Base-by-base conservation (phyloP, 108 stramenopile species). In the Skeletonema menzelii region DNA sequence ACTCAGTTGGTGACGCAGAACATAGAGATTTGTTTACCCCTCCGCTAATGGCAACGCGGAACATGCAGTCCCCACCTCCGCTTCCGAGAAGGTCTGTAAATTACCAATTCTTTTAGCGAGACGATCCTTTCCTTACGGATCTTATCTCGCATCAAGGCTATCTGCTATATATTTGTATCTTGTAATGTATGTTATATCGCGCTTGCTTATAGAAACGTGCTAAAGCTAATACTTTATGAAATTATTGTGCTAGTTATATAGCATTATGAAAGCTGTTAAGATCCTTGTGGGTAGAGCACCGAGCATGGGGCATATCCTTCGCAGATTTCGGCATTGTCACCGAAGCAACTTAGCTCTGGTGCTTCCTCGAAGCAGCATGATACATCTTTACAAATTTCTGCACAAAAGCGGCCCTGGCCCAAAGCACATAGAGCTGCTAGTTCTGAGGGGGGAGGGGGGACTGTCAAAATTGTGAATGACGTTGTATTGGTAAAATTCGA, bases 1-100 rank as follows among this genome's bases (percentile, higher is more conserved):
- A 77, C 40, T 77, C 76, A 8, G 55, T 30, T 30, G 60, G 53
- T 30, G 73, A 74, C 2, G 19, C 42, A 6, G 30, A 27, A 8
- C 20, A 19, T 44, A 60, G 69, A 15, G 63, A 77, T 32, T 49
- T 77, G 28, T 77, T 64, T 44, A 77, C 76, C 22, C 76, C 76
- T 19, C 57, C 64, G 0, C 5, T 66, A 5, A 59, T 12, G 4
- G 26, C 24, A 35, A 31, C 14, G 10, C 58, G 57, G 40, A 66
- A 30, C 65, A 42, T 66, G 73, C 37, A 57, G 14, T 74, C 73
- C 24, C 73, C 73, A 6, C 74, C 74, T 61, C 65, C 65, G 7
- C 74, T 75, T 40, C 65, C 49, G 8, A 53, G 0, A 5, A 53
- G 49, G 22, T 5, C 49, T 53, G 15, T 10, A 10, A 53, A 53